These are phyloP conservation scores for Sisymbrium irio DNA, from an alignment of 345 rosid genomes.

Conservation along the genomic window DNA sequence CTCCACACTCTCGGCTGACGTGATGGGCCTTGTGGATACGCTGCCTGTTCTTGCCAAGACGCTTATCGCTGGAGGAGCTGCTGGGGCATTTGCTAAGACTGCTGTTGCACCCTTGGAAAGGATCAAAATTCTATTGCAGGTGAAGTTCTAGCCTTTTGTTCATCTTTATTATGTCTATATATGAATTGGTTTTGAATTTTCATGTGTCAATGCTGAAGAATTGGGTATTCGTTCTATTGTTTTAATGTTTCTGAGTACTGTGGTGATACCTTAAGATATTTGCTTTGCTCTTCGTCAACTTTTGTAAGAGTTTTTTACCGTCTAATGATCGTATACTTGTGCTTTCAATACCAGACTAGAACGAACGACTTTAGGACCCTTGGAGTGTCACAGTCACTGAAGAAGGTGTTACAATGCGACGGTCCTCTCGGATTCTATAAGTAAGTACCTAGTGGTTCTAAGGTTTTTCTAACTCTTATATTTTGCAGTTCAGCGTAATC, in stretches of 20 bases:
- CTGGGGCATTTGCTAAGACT: conserved; percentile 90
- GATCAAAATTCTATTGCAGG: conserved; percentile 89
- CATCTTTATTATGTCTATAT: background rate
- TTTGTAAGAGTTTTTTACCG: background rate
- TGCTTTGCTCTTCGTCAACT: background rate
- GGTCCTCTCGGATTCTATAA: conserved; percentile 85
- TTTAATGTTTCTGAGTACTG: background rate
- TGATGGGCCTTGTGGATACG: conserved; percentile 63
- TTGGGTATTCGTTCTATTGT: background rate
- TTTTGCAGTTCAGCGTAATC: conserved; percentile 4
- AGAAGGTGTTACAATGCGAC: conserved; percentile 74
- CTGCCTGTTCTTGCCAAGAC: conserved; percentile 83
- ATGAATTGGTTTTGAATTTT: background rate
- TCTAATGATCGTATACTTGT: background rate
- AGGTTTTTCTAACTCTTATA: background rate
- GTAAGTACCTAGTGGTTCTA: conserved; percentile 39
- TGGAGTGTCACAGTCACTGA: conserved; percentile 67
- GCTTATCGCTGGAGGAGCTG: conserved; percentile 94
- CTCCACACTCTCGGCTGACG: conserved; percentile 59
- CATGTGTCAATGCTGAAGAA: background rate
- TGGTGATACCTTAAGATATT: background rate
- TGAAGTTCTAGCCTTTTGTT: conserved; percentile 23
- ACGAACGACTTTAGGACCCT: conserved; percentile 74
- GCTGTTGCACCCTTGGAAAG: conserved; percentile 93
- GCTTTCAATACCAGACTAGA: conserved; percentile 58